phyloP scores from a whole-genome alignment of 2,329 filamentous ascomycete species.

The Aureobasidium musti region DNA sequence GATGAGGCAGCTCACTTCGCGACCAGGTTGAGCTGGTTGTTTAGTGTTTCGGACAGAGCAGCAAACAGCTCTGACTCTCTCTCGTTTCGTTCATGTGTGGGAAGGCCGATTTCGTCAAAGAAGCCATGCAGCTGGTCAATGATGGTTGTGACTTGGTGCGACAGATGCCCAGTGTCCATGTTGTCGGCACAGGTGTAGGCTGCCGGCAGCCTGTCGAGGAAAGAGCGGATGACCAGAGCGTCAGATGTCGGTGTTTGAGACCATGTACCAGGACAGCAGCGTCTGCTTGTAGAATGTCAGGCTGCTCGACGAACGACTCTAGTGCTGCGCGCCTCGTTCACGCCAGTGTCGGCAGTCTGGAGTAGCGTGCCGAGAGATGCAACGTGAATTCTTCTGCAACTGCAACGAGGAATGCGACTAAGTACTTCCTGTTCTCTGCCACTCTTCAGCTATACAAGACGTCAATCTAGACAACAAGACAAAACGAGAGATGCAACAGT shows the following conservation, averaged over 20 bases:
- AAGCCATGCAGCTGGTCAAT: conserved; percentile 90
- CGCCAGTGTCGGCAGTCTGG: conserved; percentile 22
- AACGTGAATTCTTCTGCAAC: not conserved
- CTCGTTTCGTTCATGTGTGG: conserved; percentile 84
- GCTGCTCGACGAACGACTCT: not conserved
- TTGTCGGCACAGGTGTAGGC: conserved; percentile 32
- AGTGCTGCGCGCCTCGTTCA: not conserved
- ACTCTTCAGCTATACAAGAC: not conserved
- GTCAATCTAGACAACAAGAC: not conserved
- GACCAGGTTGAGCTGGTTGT: conserved; percentile 84
- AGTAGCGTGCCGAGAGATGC: conserved; percentile 14
- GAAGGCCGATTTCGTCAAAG: conserved; percentile 97
- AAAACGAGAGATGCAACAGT: conserved; percentile 3
- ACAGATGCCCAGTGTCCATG: conserved; percentile 91
- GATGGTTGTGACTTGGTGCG: conserved; percentile 92
- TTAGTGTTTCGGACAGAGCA: conserved; percentile 86
- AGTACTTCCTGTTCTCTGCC: not conserved
- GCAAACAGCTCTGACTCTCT: conserved; percentile 91
- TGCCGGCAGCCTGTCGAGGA: conserved; percentile 37
- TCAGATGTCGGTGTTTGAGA: conserved; percentile 8
- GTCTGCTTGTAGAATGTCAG: not conserved
- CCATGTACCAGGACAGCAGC: not conserved
- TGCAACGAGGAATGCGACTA: not conserved
- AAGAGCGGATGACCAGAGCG: conserved; percentile 5
- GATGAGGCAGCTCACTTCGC: conserved; percentile 56